Base-by-base conservation (phyloP, 768 basidiomycete genomes). In the Trametes maxima region DNA sequence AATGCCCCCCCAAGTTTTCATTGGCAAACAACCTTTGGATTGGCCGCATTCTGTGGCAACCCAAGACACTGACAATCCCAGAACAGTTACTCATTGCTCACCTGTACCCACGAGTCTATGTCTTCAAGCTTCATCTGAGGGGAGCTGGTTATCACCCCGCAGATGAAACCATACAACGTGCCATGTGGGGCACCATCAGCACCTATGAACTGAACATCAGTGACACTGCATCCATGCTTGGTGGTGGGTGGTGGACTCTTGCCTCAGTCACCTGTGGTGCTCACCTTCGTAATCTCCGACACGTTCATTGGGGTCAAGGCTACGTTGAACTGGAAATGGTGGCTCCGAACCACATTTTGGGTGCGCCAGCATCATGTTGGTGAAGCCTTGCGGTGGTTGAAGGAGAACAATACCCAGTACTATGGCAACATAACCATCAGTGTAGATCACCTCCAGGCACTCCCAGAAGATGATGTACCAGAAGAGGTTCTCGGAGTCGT, bases 11-110 rank as follows among this genome's bases (percentile, higher is more conserved):
- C 4, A n/a, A 19, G n/a, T 10, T 45, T 5, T 45, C 44, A 2
- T 11, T 74, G 2, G 71, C 75, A 8, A 80, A 79, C 54, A 66
- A 70, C 7, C 45, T 80, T 36, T 80, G 78, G 79, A 70, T 78
- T 21, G 79, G 79, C 8, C 7, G 60, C 0, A 54, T 73, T 3
- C 79, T 78, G 0, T 62, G 51, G 39, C 62, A 73, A 28, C 60
- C 79, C 0, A 28, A 66, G 16, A 22, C 44, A 1, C 60, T 80
- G 2, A 77, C 77, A 0, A 52, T 79, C 19, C 67, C 76, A 0
- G 78, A 80, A 61, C 75, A 74, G 52, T 58, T 78, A 6, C 69
- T 80, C 0, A 69, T 80, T 10, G 64, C 72, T 0, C 68, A 65
- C 0, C 35, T 69, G 0, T 79, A 73, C 60, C 75, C 77, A 0